These are phyloP conservation scores for Coniferiporia weirii DNA, from an alignment of 1,284 basidiomycete genomes.

Conservation along the genomic window DNA sequence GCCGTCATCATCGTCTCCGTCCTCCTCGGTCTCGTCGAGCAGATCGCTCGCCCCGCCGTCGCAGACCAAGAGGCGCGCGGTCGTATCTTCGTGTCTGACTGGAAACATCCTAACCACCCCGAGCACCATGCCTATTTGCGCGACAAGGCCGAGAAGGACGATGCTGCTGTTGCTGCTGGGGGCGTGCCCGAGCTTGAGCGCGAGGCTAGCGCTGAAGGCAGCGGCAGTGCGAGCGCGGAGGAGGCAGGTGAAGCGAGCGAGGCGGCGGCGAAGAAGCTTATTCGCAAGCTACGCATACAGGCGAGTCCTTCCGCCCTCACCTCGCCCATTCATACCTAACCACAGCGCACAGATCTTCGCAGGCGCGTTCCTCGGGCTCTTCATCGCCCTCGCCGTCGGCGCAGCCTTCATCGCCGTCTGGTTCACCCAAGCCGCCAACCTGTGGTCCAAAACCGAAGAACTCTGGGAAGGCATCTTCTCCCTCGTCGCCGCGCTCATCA, in stretches of 20 bases:
- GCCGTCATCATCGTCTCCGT: constrained; percentile 86
- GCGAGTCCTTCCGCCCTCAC: constrained; percentile 35
- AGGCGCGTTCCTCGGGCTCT: constrained; percentile 71
- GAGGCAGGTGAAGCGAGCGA: constrained; percentile 20
- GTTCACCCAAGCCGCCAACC: constrained; percentile 71
- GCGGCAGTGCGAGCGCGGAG: neutral
- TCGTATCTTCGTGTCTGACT: neutral
- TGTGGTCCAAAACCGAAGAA: constrained; percentile 71
- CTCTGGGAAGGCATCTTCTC: constrained; percentile 78
- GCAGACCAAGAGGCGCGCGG: neutral
- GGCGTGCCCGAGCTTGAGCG: constrained; percentile 21
- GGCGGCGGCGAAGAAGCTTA: constrained; percentile 32
- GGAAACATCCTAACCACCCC: constrained; percentile 13
- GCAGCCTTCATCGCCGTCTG: constrained; percentile 70
- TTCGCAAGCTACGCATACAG: constrained; percentile 62
- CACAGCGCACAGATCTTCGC: constrained; percentile 62
- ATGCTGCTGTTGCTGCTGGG: constrained; percentile 20
- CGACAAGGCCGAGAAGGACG: constrained; percentile 16
- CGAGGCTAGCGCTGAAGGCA: constrained; percentile 29
- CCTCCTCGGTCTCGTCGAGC: constrained; percentile 79
- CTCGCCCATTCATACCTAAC: constrained; percentile 38
- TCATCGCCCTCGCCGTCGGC: constrained; percentile 66
- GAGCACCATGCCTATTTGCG: constrained; percentile 4
- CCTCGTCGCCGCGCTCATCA: constrained; percentile 77
- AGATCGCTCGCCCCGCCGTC: constrained; percentile 50